Percentiles rank a stretch among this genome's conserved stretches.
Conservation (phyloP, 768 basidiomycete species). For the Russula brevipes region DNA sequence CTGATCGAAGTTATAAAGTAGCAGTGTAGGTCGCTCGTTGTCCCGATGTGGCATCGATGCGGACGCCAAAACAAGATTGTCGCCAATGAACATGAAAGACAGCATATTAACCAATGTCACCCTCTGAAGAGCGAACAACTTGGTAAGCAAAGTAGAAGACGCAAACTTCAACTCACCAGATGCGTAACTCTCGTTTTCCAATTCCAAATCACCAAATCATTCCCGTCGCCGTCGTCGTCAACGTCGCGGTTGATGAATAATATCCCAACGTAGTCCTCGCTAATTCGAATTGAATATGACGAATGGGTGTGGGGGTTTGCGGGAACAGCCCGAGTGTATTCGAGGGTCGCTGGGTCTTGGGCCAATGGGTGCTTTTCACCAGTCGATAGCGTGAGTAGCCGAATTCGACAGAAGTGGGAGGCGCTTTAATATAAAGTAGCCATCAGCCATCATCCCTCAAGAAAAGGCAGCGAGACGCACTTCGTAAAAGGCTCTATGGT, state of each 20-base stretch:
- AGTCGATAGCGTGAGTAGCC: conserved; percentile 10
- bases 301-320: neutral
- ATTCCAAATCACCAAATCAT: conserved; percentile 21
- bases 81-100: conserved; percentile 18
- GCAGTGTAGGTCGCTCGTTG: conserved; percentile 2
- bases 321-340: neutral
- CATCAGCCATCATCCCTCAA: neutral
- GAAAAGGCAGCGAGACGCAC: conserved; percentile 28
- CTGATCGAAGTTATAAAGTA: conserved; percentile 19
- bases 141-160: neutral
- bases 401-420: conserved; percentile 4
- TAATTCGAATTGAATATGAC: conserved; percentile 18
- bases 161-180: conserved; percentile 8
- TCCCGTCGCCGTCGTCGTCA: neutral
- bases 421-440: conserved; percentile 1
- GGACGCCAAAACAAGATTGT: conserved; percentile 9
- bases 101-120: neutral
- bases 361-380: conserved; percentile 17
- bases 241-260: neutral
- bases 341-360: conserved; percentile 8
- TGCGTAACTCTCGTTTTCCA: conserved; percentile 21
- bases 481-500: conserved; percentile 22
- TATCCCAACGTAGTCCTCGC: conserved; percentile 20
- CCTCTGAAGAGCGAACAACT: neutral
- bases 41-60: neutral